phyloP scores from a whole-genome alignment of 192 early-diverging fungal species.

The Coemansia sp. region DNA sequence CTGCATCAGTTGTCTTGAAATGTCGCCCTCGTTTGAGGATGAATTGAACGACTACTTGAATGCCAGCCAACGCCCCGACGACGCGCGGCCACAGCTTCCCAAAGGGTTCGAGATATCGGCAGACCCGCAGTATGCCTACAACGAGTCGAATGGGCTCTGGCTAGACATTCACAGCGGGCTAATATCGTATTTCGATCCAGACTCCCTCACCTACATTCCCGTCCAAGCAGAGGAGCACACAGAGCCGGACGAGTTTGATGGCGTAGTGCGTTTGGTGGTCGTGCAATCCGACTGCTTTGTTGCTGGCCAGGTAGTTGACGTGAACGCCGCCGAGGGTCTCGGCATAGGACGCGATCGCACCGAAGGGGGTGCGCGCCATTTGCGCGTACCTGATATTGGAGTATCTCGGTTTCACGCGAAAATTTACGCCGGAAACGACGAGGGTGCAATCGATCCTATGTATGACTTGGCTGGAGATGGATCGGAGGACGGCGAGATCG shows the following conservation, averaged over 20 bases:
- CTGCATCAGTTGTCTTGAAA: background rate
- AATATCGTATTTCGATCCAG: conserved; percentile 59
- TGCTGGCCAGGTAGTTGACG: conserved; percentile 54
- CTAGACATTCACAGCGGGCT: conserved; percentile 58
- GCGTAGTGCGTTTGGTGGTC: conserved; percentile 62
- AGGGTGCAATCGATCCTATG: conserved; percentile 16
- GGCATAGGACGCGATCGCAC: conserved; percentile 63
- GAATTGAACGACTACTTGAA: conserved; percentile 28
- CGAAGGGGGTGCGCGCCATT: conserved; percentile 38
- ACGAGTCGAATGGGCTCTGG: conserved; percentile 54
- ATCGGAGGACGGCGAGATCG: conserved; percentile 46
- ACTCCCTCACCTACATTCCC: conserved; percentile 58
- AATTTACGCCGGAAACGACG: conserved; percentile 44
- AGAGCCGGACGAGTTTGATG: conserved; percentile 6
- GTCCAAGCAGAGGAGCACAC: conserved; percentile 10
- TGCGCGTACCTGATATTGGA: conserved; percentile 68
- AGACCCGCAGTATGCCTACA: conserved; percentile 54
- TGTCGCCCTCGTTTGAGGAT: conserved; percentile 28
- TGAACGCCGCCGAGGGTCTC: conserved; percentile 60
- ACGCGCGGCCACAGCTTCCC: background rate
- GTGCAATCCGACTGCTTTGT: conserved; percentile 52
- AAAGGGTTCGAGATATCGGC: conserved; percentile 43
- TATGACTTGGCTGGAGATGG: conserved; percentile 8
- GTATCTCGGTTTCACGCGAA: conserved; percentile 68
- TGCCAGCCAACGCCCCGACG: background rate